phyloP scores from a whole-genome alignment of 257 asterid genomes.

The Nicotiana sylvestris region DNA sequence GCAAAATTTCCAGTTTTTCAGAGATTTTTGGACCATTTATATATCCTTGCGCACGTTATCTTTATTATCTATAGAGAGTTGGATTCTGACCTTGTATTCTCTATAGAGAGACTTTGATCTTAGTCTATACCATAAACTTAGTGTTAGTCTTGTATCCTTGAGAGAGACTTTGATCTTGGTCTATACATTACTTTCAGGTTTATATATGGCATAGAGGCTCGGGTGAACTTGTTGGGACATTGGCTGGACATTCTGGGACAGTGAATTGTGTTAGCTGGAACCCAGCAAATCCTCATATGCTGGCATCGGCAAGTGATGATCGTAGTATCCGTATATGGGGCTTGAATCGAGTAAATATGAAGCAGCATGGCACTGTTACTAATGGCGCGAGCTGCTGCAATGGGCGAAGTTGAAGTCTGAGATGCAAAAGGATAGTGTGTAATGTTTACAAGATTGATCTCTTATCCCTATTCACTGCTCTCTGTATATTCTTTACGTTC shows the following conservation, averaged over 20 bases:
- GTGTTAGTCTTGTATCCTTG: neutral
- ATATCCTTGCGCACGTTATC: neutral
- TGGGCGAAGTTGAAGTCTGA: constrained; percentile 51
- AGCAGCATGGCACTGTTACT: constrained; percentile 27
- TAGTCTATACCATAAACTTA: neutral
- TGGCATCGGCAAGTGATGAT: constrained; percentile 92
- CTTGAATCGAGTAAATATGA: constrained; percentile 43
- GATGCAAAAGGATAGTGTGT: constrained; percentile 12
- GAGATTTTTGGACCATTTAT: neutral
- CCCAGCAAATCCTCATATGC: constrained; percentile 74
- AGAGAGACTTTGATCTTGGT: neutral
- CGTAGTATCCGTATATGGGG: constrained; percentile 89
- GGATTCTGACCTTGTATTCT: neutral
- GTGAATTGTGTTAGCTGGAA: constrained; percentile 95
- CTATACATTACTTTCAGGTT: constrained; percentile 38
- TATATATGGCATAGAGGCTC: constrained; percentile 78
- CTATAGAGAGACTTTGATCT: constrained; percentile 1
- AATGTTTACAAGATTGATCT: neutral
- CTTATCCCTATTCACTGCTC: constrained; percentile 31
- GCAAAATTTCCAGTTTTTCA: neutral
- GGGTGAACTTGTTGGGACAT: constrained; percentile 50
- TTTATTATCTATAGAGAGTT: too few species aligned
- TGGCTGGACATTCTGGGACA: constrained; percentile 72
- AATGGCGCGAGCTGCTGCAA: constrained; percentile 70
- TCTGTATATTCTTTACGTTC: constrained; percentile 53